Conservation (phyloP, 495 filamentous ascomycete genomes). For the Filosporella fistucella region DNA sequence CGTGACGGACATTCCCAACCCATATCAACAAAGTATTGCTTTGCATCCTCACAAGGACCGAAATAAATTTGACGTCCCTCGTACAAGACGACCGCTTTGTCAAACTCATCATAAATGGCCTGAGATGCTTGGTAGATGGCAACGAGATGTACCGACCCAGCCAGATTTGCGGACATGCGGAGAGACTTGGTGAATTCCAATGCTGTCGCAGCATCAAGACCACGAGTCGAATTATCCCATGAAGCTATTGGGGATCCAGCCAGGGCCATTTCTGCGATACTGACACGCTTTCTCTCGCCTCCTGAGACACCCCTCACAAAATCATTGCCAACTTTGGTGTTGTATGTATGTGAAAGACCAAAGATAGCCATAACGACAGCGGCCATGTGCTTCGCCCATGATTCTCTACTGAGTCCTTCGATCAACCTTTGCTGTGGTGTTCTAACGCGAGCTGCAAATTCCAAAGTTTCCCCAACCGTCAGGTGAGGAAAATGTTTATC, state of each 20-base stretch:
- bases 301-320: constrained; percentile 71
- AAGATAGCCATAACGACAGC: constrained; percentile 72
- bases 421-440: constrained; percentile 59
- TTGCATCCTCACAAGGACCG: constrained; percentile 52
- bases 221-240: constrained; percentile 53
- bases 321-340: constrained; percentile 82
- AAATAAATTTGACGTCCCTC: constrained; percentile 67
- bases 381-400: constrained; percentile 64
- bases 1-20: constrained; percentile 51
- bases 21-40: constrained; percentile 56
- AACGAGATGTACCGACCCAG: constrained; percentile 37
- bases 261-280: constrained; percentile 49
- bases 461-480: constrained; percentile 62
- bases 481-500: constrained; percentile 75
- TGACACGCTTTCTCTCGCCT: constrained; percentile 54
- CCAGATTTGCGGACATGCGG: constrained; percentile 45
- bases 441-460: constrained; percentile 65
- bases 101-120: constrained; percentile 52
- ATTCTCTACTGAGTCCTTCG: constrained; percentile 52
- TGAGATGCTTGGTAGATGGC: constrained; percentile 41
- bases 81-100: constrained; percentile 60
- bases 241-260: constrained; percentile 45
- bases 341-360: constrained; percentile 53
- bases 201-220: constrained; percentile 47
- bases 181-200: constrained; percentile 44